Base-by-base conservation (phyloP, 345 rosid genomes). In the Salix suchowensis region DNA sequence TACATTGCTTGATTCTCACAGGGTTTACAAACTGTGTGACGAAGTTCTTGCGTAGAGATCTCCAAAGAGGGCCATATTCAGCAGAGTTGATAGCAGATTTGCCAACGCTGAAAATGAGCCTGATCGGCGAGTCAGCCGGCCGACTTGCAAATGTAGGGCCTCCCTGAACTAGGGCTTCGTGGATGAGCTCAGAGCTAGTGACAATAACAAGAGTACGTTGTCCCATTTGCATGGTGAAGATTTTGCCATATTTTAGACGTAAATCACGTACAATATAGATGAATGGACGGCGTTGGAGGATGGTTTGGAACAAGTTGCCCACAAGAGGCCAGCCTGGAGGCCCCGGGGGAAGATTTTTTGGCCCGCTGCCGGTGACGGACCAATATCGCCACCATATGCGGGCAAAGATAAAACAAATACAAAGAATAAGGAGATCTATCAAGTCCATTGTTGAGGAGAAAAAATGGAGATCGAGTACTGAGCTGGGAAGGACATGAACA, bases 341-440 rank as follows among this genome's bases (percentile, higher is more conserved):
- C 2, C 84, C 81, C 13, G 84, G 84, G 0, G 84, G 84, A 6
- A 81, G 77, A 23, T 77, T 81, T 58, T 24, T 72, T 16, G 71
- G 4, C 10, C 61, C 50, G 18, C 71, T 67, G 37, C 77, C 83
- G 30, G 55, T 68, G 44, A 48, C 26, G 7, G 65, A 32, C 74
- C 74, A 44, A 52, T 68, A 39, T 46, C 66, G 76, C 77, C 83
- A 76, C 83, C 83, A 76, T 36, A 72, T 15, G 3, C 54, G 77
- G 39, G 77, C 74, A 16, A 61, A 82, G 65, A 88, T 7, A 39
- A 91, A 40, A 54, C 87, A 74, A 0, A 82, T 76, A 74, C 67
- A 67, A 70, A 89, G 54, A 39, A 91, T 72, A 64, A 90, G 78
- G 76, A 90, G 36, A 76, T 95, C 96, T 30, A 85, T 75, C 7